A percentile compares a stretch with the other conserved stretches of the same genome.
These are phyloP conservation scores for Aspergillus sp. DNA, from an alignment of 2,329 filamentous ascomycete genomes.

Conservation along the genomic window DNA sequence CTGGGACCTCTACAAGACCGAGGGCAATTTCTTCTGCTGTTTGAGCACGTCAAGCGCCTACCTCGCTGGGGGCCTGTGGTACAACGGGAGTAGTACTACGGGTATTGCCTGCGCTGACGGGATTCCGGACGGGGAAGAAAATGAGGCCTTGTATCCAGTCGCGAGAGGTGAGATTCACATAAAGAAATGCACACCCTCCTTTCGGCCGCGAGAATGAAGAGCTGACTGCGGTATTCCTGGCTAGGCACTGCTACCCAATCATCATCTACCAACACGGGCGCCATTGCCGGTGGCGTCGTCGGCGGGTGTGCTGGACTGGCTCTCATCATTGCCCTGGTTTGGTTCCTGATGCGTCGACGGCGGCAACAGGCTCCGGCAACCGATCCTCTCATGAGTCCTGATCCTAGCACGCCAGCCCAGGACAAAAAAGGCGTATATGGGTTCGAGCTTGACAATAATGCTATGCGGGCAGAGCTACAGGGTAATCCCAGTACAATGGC, in stretches of 20 bases:
- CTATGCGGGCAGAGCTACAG: neutral
- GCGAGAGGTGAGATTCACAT: neutral
- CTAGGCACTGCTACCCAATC: neutral
- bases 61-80: neutral
- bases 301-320: neutral
- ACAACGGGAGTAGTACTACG: neutral
- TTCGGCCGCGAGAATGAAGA: neutral
- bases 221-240: neutral
- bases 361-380: neutral
- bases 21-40: neutral
- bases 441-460: neutral
- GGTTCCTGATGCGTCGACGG: neutral
- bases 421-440: neutral
- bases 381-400: neutral
- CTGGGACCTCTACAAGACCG: neutral
- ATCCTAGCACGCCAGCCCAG: neutral
- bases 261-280: neutral
- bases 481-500: neutral
- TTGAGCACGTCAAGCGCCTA: neutral
- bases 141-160: neutral
- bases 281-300: conserved; percentile 5
- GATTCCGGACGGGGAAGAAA: neutral
- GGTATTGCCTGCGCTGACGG: neutral
- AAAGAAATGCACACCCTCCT: neutral
- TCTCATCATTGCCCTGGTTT: neutral